Evolutionary conservation across 2,329 filamentous ascomycete genomes (phyloP), one percentile per base, ranked within the genome.

Genomic region (Pseudomassariella vexata): DNA sequence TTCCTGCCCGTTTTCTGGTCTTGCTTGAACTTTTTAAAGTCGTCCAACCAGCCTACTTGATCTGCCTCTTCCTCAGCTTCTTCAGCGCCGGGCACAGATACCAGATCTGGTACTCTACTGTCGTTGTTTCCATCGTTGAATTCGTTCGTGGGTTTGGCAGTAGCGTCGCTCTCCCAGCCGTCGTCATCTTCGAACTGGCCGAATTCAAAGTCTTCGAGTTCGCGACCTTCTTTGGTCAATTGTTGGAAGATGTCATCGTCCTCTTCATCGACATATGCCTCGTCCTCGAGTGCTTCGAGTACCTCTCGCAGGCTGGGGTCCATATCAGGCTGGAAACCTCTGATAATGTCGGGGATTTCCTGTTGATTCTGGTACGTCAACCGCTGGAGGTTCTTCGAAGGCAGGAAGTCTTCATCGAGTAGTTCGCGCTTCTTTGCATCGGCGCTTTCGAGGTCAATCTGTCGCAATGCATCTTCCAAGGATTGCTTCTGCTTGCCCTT

Each of bases 311-410:
- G 57, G 23, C 90, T 73, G 3, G 89, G 89, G 51, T 98, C 94
- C 92, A 98, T 96, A 53, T 96, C 89, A 6, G 94, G 92, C 59
- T 98, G 84, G 57, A 98, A 95, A 0, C 92, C 92, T 3, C 85
- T 82, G 49, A 98, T 85, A 6, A 79, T 80, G 61, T 98, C 92
- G 1, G 92, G 92, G 1, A 96, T 66, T 48, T 95, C 77, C 59
- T 98, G 92, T 62, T 95, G 88, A 34, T 88, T 82, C 57, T 96
- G 86, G 55, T 96, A 96, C 27, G 82, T 88, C 19, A 76, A 65
- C 49, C 81, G 78, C 34, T 77, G 76, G 27, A 89, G 69, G 53
- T 86, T 90, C 50, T 88, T 87, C 7, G 82, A 87, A 0, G 86
- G 84, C 18, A 90, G 65, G 10, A 90, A 74, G 15, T 85, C 82